Evolutionary conservation across 495 filamentous ascomycete species (phyloP).

Genomic region (Penicillium cosmopolitanum): DNA sequence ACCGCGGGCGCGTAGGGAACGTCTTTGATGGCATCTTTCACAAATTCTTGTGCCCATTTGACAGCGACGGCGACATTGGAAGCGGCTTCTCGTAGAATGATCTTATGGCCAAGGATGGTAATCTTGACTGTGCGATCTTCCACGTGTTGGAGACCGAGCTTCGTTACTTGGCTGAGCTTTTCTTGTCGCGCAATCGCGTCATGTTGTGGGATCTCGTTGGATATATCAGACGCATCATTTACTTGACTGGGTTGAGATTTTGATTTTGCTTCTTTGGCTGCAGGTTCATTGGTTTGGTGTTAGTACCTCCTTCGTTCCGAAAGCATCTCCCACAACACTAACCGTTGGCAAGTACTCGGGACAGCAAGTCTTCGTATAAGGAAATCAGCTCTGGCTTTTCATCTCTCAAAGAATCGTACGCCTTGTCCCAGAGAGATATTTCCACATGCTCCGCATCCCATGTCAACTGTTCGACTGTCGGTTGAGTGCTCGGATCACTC

Average conservation of each 20-base stretch:
- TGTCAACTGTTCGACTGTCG: too few species aligned
- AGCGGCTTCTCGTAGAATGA: constrained; percentile 1
- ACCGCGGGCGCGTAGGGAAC: constrained; percentile 14
- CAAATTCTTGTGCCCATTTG: constrained; percentile 5
- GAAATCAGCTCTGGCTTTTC: neutral
- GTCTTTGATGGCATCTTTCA: constrained; percentile 16
- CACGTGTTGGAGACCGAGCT: constrained; percentile 9
- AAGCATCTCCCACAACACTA: neutral
- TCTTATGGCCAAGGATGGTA: constrained; percentile 15
- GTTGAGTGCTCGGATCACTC: too few species aligned
- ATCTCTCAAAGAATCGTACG: constrained; percentile 10
- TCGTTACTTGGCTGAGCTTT: constrained; percentile 5
- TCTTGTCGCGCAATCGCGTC: constrained; percentile 4
- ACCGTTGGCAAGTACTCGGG: constrained; percentile 10
- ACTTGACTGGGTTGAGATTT: neutral
- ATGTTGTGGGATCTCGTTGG: constrained; percentile 11
- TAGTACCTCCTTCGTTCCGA: too few species aligned
- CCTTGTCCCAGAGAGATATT: constrained; percentile 14
- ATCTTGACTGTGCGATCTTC: constrained; percentile 7
- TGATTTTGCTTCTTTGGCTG: too few species aligned
- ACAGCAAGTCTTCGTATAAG: constrained; percentile 11
- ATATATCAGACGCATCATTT: neutral
- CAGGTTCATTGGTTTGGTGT: too few species aligned
- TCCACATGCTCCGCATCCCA: too few species aligned
- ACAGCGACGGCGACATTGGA: constrained; percentile 3